These are phyloP conservation scores for Lathyrus tuberosus DNA, from an alignment of 306 rosid genomes.

Conservation along the genomic window DNA sequence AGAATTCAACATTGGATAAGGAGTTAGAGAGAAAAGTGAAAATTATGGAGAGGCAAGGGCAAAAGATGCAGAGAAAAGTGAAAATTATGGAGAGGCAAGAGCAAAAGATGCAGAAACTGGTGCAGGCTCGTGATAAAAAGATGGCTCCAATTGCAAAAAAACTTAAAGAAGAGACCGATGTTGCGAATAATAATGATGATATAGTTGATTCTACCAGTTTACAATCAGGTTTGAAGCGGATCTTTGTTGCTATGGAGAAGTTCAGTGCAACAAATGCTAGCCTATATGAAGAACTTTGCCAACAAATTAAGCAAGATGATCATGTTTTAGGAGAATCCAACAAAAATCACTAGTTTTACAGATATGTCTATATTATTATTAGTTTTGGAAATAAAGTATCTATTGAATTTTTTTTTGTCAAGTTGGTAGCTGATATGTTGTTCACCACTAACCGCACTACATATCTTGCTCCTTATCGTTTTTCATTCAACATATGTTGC, in stretches of 20 bases:
- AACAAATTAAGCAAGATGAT: constrained; percentile 45
- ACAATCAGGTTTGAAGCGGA: constrained; percentile 53
- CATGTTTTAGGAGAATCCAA: constrained; percentile 38
- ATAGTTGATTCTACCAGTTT: constrained; percentile 29
- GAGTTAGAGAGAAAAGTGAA: constrained; percentile 60
- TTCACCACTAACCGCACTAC: too few species aligned
- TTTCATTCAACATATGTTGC: too few species aligned
- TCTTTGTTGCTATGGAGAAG: constrained; percentile 59
- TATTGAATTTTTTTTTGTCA: too few species aligned
- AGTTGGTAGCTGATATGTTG: too few species aligned
- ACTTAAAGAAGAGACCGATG: constrained; percentile 41
- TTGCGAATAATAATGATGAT: constrained; percentile 36
- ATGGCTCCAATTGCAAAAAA: constrained; percentile 35
- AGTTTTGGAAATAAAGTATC: background rate
- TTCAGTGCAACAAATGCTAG: constrained; percentile 53
- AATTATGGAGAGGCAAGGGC: constrained; percentile 53
- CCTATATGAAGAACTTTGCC: constrained; percentile 62
- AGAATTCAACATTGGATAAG: constrained; percentile 50
- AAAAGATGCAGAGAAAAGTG: constrained; percentile 54
- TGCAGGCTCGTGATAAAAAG: constrained; percentile 49
- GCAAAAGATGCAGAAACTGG: constrained; percentile 59
- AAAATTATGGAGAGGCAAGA: constrained; percentile 52
- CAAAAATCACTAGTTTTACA: background rate
- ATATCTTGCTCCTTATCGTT: too few species aligned
- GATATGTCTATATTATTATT: background rate